These are phyloP conservation scores for Starmerella asiatica DNA, from an alignment of 805 yeast species.

Conservation along the genomic window DNA sequence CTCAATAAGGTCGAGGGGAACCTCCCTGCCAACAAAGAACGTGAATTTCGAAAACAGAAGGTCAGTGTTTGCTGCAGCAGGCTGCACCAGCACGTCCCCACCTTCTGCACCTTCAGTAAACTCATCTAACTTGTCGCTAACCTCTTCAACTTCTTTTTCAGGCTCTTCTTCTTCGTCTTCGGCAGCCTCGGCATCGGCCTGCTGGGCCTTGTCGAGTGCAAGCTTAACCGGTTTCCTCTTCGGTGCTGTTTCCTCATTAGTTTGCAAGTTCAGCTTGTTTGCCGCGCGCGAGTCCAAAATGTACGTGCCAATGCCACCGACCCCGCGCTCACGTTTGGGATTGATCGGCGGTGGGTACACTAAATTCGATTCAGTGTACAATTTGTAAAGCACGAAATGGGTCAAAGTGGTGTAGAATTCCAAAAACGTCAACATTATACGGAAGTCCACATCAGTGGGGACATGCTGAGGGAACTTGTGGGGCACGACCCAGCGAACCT, in stretches of 20 bases:
- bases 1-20: slow-evolving; percentile 80
- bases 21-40: slow-evolving; percentile 89
- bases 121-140: slow-evolving; percentile 47
- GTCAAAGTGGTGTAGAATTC: slow-evolving; percentile 88
- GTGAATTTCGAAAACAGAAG: slow-evolving; percentile 55
- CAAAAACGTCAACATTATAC: slow-evolving; percentile 91
- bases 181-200: slow-evolving; percentile 30
- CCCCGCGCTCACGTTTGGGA: slow-evolving; percentile 55
- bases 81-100: slow-evolving; percentile 58
- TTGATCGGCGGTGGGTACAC: slow-evolving; percentile 86
- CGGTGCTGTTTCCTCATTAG: slow-evolving; percentile 23
- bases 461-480: slow-evolving; percentile 93
- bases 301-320: slow-evolving; percentile 80
- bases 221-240: slow-evolving; percentile 15
- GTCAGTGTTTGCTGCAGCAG: slow-evolving; percentile 23
- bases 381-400: slow-evolving; percentile 73
- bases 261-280: slow-evolving; percentile 8
- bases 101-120: slow-evolving; percentile 43
- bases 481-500: slow-evolving; percentile 90
- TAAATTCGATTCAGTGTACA: slow-evolving; percentile 73
- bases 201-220: slow-evolving; percentile 34
- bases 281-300: slow-evolving; percentile 43
- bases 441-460: slow-evolving; percentile 87
- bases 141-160: slow-evolving; percentile 29
- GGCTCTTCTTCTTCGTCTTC: slow-evolving; percentile 25